A percentile compares a stretch with the other conserved stretches of the same genome.
Evolutionary conservation across 108 stramenopile genomes (phyloP).

Genomic region (Parietichytrium sp.): DNA sequence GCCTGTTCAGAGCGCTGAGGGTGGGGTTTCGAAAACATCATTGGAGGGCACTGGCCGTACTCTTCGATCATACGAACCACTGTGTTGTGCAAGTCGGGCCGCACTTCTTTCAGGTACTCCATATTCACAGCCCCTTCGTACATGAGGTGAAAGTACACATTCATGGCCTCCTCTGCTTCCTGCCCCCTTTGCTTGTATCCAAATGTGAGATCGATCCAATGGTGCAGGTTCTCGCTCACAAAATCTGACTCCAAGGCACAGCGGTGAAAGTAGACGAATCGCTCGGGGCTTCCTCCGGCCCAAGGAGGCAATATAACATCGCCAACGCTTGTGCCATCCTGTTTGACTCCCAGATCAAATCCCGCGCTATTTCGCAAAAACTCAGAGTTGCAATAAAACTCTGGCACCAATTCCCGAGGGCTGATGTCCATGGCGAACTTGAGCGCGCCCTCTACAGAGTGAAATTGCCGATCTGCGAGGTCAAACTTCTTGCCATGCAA

Average conservation of each 20-base stretch:
- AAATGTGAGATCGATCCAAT: conserved; percentile 58
- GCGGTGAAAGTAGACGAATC: conserved; percentile 43
- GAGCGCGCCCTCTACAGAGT: conserved; percentile 69
- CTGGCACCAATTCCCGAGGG: conserved; percentile 90
- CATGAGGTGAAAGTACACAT: conserved; percentile 50
- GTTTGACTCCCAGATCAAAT: conserved; percentile 82
- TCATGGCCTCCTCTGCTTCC: conserved; percentile 44
- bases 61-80: conserved; percentile 38
- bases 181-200: conserved; percentile 47
- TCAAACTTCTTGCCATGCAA: conserved; percentile 91
- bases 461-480: conserved; percentile 88
- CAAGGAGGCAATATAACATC: conserved; percentile 86
- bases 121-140: conserved; percentile 56
- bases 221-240: conserved; percentile 42
- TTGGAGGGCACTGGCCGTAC: conserved; percentile 47
- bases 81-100: conserved; percentile 38
- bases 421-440: neutral
- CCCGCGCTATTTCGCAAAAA: conserved; percentile 79
- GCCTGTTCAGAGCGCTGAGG: no score
- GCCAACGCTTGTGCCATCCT: conserved; percentile 74
- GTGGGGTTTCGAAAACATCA: conserved; percentile 50
- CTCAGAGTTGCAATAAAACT: conserved; percentile 93
- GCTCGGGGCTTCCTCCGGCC: conserved; percentile 80
- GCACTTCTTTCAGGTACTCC: conserved; percentile 32
- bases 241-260: conserved; percentile 46